Evolutionary conservation across 2,329 filamentous ascomycete species (phyloP), one percentile per base, ranked within the genome.

Genomic region (Alternaria sp.): DNA sequence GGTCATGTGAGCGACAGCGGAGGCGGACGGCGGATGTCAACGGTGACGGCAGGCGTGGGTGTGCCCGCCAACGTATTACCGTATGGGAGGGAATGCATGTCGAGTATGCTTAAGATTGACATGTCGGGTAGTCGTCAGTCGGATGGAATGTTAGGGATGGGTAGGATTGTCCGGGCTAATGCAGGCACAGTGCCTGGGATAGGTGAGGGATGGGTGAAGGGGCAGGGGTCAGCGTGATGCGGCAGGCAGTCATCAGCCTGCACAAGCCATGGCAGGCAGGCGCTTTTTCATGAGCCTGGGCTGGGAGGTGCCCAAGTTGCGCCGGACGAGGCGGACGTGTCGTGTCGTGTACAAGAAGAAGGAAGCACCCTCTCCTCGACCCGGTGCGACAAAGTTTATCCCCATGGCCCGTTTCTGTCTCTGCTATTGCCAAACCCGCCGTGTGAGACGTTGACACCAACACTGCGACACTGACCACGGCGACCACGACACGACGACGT

Each of bases 301-400:
- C 52, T 54, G 21, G 21, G 36, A 19, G 36, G 36, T 40, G 36
- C 57, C 47, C 57, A 59, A 59, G 57, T 53, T 40, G 26, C 46
- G 58, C 58, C 44, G 58, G 44, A 40, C 51, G 46, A 45, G 55
- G 28, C 28, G 30, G 36, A 40, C 36, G 58, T 56, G 30, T 47
- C 28, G 19, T 51, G 59, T 26, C 52, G 32, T 51, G 51, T 66
- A 66, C 65, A 67, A 67, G 65, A 65, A 54, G 60, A 63, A 61
- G 59, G 50, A 57, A 53, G n/a, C 43, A 28, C 52, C 15, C 32
- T n/a, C n/a, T n/a, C n/a, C n/a, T n/a, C n/a, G n/a, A n/a, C n/a
- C n/a, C n/a, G n/a, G n/a, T n/a, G 43, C 30, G 6, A 23, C 44
- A 44, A 53, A 19, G 53, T 53, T 62, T 36, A 51, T 43, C 21